phyloP scores from a whole-genome alignment of 176 grass and related monocot genomes.

The Cymbopogon citratus region DNA sequence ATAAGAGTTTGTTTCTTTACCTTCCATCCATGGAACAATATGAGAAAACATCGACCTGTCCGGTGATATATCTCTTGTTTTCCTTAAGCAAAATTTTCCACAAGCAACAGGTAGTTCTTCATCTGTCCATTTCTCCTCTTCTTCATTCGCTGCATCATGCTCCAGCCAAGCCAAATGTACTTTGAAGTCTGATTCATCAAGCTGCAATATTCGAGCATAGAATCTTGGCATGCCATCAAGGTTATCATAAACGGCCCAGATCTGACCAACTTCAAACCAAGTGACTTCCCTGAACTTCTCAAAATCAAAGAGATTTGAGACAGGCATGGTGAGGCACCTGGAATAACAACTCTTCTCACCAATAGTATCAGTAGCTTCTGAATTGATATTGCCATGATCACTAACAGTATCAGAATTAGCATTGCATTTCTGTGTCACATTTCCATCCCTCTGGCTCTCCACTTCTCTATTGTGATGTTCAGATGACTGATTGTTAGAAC shows the following conservation, averaged over 20 bases:
- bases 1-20: slow-evolving; percentile 50
- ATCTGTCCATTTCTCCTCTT: slow-evolving; percentile 51
- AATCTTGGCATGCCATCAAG: slow-evolving; percentile 81
- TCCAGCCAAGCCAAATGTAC: slow-evolving; percentile 69
- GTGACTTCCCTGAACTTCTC: slow-evolving; percentile 48
- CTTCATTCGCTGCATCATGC: slow-evolving; percentile 34
- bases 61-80: slow-evolving; percentile 35
- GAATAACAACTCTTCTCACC: slow-evolving; percentile 22
- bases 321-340: slow-evolving; percentile 40
- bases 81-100: slow-evolving; percentile 53
- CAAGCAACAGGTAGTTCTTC: slow-evolving; percentile 73
- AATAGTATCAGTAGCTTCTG: slow-evolving; percentile 18
- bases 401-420: neutral
- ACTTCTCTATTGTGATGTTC: slow-evolving; percentile 17
- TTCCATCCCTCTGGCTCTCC: slow-evolving; percentile 16
- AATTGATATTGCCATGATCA: neutral
- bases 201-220: slow-evolving; percentile 59
- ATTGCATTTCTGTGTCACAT: slow-evolving; percentile 10
- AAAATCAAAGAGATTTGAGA: slow-evolving; percentile 72
- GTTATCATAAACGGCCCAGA: slow-evolving; percentile 82
- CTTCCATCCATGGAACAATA: slow-evolving; percentile 48
- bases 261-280: slow-evolving; percentile 57
- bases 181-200: slow-evolving; percentile 48
- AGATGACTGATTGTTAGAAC: slow-evolving; percentile 1
- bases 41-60: slow-evolving; percentile 75